phyloP scores from a whole-genome alignment of 2,329 filamentous ascomycete species.

The Fusarium sp. region DNA sequence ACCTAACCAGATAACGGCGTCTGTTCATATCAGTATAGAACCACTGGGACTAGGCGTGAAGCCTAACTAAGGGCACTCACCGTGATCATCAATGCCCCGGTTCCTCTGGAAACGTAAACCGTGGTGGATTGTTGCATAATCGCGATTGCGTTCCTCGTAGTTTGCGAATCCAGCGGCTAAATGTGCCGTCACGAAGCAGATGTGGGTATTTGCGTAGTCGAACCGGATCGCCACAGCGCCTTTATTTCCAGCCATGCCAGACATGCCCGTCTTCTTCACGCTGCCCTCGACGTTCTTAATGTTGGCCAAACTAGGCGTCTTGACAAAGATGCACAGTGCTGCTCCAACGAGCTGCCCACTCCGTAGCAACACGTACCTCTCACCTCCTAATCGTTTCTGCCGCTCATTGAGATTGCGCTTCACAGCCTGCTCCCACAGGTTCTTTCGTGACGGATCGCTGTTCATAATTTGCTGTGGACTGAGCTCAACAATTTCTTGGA shows the following conservation, averaged over 20 bases:
- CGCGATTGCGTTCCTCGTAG: constrained; percentile 93
- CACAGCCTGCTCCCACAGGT: constrained; percentile 87
- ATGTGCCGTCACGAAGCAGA: constrained; percentile 97
- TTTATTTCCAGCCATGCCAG: constrained; percentile 97
- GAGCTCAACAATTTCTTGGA: constrained; percentile 98
- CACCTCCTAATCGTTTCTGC: constrained; percentile 69
- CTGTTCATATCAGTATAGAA: constrained; percentile 49
- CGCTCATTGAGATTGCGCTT: constrained; percentile 78
- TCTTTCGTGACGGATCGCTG: constrained; percentile 86
- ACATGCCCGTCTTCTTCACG: constrained; percentile 93
- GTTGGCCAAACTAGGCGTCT: constrained; percentile 74
- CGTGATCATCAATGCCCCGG: constrained; percentile 89
- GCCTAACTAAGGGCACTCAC: constrained; percentile 50
- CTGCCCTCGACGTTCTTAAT: constrained; percentile 98
- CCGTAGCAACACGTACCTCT: constrained; percentile 87
- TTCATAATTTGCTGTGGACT: constrained; percentile 99
- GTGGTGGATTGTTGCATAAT: constrained; percentile 88
- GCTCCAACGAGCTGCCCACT: constrained; percentile 96
- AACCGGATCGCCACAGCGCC: constrained; percentile 96
- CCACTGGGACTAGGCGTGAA: neutral
- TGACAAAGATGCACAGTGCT: constrained; percentile 90
- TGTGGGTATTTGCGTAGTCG: constrained; percentile 89
- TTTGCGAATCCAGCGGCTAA: constrained; percentile 95
- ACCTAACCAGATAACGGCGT: constrained; percentile 89
- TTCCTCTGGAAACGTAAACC: constrained; percentile 93